phyloP scores from a whole-genome alignment of 176 grass and related monocot species.

The Tuctoria greenei region DNA sequence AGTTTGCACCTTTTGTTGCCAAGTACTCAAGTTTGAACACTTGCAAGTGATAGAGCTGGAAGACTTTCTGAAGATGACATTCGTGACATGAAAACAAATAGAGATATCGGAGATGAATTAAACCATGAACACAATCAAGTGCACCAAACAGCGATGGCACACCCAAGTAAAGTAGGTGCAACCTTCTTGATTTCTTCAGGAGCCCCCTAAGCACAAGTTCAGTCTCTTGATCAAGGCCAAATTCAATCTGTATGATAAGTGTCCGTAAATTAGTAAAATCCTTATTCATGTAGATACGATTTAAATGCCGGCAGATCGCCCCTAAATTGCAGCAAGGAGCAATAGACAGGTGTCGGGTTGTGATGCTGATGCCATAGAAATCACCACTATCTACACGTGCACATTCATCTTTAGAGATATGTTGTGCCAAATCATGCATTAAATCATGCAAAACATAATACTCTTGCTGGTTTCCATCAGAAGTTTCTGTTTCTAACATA shows the following conservation, averaged over 20 bases:
- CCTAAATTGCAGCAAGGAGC: not conserved
- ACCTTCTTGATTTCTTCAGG: not conserved
- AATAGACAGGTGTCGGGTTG: not conserved
- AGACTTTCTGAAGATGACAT: not conserved
- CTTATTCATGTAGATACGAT: too few relatives aligned
- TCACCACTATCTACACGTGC: not conserved
- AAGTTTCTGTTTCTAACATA: not conserved
- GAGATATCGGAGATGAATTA: constrained; percentile 8
- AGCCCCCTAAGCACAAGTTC: not conserved
- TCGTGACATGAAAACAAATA: not conserved
- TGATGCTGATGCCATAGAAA: not conserved
- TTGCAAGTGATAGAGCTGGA: constrained; percentile 28
- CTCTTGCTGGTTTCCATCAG: not conserved
- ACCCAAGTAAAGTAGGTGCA: constrained; percentile 3
- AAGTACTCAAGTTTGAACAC: constrained; percentile 12
- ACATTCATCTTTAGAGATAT: not conserved
- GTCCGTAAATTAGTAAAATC: not conserved
- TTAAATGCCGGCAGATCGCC: not conserved
- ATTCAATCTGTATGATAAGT: not conserved
- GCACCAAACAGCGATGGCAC: not conserved
- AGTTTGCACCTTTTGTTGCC: not conserved
- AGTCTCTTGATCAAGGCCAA: not conserved
- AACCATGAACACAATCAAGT: not conserved
- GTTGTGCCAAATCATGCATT: not conserved
- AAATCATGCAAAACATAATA: not conserved